Evolutionary conservation across 2,329 filamentous ascomycete species (phyloP), one percentile per base, ranked within the genome.

Genomic region (Pleurostoma richardsiae): DNA sequence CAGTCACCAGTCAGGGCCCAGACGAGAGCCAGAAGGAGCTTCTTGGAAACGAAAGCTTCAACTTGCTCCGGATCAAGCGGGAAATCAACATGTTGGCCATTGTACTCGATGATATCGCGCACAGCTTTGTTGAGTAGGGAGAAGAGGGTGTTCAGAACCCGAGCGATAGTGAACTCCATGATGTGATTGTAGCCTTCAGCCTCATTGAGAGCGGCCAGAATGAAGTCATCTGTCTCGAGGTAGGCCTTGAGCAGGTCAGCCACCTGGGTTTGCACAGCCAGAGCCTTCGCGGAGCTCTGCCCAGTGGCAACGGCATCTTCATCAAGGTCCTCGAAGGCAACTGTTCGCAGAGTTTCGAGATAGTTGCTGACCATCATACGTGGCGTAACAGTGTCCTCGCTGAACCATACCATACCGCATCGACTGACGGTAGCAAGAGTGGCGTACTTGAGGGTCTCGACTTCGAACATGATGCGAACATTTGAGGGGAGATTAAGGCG

Each of bases 371-470:
- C 86, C 83, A 97, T 88, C 87, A 99, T 96, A 54, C 80, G 80
- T 1, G 92, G 82, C 30, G 90, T 92, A 39, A 99, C 92, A 29
- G 91, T 97, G 61, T 99, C 95, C 59, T 96, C 92, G 63, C 90
- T 99, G 71, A 97, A 99, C 94, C 94, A 99, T 10, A 99, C 95
- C 94, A 99, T 99, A 77, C 94, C 94, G 65, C 94, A 99, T 71
- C 94, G 90, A 83, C 88, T 95, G 61, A 99, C 94, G n/a, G 94
- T 99, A 47, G 94, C 94, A 40, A 99, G 80, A 0, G 94, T 99
- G 36, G 94, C 94, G 63, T 99, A 99, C 63, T 95, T 96, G 50
- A 99, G 76, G 3, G 86, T 97, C 71, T 99, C 95, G 33, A 99
- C 94, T 72, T 99, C 94, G 60, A 99, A 99, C 91, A 99, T 96